Evolutionary conservation across 2,329 filamentous ascomycete species (phyloP).

Genomic region (Colletotrichum sansevieriae): DNA sequence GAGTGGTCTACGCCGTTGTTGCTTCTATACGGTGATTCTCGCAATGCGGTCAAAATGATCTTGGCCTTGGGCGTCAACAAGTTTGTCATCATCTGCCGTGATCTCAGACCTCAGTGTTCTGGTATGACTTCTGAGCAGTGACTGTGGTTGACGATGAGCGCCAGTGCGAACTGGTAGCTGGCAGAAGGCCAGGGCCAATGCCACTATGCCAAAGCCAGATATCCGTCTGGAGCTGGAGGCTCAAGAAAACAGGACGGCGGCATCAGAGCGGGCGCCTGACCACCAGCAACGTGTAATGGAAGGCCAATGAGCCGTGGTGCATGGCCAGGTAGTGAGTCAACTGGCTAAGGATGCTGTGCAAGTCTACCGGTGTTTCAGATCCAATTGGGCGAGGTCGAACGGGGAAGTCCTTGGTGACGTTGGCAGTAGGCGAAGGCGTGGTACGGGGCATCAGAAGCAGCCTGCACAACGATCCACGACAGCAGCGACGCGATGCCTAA

Average conservation of each 20-base stretch:
- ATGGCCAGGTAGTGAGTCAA: too few relatives aligned
- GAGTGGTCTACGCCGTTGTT: background rate
- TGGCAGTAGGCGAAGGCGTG: conserved; percentile 9
- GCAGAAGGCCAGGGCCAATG: conserved; percentile 2
- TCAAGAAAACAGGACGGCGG: conserved; percentile 29
- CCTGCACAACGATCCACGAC: conserved; percentile 28
- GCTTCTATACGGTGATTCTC: background rate
- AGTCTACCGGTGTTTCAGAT: conserved; percentile 19
- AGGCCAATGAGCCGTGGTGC: too few relatives aligned
- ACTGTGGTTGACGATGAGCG: conserved; percentile 11
- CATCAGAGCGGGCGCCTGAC: conserved; percentile 35
- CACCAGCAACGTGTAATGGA: background rate
- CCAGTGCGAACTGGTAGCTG: conserved; percentile 26
- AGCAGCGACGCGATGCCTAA: conserved; percentile 6
- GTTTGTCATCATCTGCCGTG: too few relatives aligned
- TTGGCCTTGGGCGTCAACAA: background rate
- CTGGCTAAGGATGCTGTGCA: background rate
- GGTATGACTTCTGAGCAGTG: background rate
- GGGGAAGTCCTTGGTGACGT: conserved; percentile 9
- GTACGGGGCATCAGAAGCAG: conserved; percentile 21
- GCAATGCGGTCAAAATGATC: background rate
- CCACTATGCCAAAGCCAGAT: conserved; percentile 11
- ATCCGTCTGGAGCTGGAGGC: conserved; percentile 35
- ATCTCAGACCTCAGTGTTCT: too few relatives aligned
- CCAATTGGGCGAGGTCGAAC: conserved; percentile 17